Evolutionary conservation across 805 yeast genomes (phyloP).

Genomic region (Lachancea sp.): DNA sequence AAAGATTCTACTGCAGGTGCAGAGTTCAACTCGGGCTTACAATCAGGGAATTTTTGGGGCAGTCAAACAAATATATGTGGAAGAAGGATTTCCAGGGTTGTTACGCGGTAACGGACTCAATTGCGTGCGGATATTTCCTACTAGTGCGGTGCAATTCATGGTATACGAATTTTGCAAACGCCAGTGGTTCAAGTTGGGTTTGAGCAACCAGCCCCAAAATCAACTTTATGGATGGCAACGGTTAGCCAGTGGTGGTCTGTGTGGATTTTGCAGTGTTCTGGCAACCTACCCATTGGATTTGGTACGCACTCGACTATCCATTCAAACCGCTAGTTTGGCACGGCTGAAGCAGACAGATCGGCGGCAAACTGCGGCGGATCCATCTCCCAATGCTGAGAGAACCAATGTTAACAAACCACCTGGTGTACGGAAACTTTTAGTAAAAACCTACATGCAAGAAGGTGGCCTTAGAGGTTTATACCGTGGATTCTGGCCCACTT

Average conservation of each 20-base stretch:
- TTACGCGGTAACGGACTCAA: constrained; percentile 89
- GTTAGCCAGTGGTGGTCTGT: constrained; percentile 68
- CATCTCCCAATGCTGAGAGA: too few relatives aligned
- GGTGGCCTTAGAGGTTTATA: constrained; percentile 79
- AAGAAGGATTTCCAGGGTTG: constrained; percentile 87
- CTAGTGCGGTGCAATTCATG: constrained; percentile 88
- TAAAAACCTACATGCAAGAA: constrained; percentile 59
- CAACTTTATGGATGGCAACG: constrained; percentile 52
- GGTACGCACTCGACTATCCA: constrained; percentile 80
- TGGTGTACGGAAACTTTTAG: constrained; percentile 56
- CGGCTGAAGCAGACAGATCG: constrained; percentile 35
- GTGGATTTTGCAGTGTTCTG: constrained; percentile 73
- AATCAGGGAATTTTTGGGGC: constrained; percentile 71
- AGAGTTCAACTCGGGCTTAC: constrained; percentile 43
- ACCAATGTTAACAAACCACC: constrained; percentile 47
- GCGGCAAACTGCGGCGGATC: background rate
- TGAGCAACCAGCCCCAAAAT: constrained; percentile 17
- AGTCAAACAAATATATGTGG: constrained; percentile 68
- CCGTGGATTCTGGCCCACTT: constrained; percentile 85
- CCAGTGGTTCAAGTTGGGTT: constrained; percentile 30
- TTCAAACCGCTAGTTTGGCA: constrained; percentile 70
- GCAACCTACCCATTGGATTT: constrained; percentile 91
- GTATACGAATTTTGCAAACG: constrained; percentile 64
- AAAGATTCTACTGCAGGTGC: constrained; percentile 85
- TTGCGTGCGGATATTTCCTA: constrained; percentile 86